Conservation (phyloP, 345 rosid species). For the Dipteronia sinensis region DNA sequence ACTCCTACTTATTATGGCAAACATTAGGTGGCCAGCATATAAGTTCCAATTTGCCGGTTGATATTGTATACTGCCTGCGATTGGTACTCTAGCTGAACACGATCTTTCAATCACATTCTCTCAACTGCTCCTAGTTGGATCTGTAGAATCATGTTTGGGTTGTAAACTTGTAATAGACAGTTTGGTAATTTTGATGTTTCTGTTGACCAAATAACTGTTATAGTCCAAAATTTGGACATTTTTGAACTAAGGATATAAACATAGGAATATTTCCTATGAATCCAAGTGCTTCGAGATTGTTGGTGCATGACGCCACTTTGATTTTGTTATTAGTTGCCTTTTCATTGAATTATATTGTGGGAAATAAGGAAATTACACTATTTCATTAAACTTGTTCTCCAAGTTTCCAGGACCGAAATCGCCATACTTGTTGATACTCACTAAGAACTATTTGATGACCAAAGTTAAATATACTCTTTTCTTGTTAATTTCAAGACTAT, state of each 20-base stretch:
- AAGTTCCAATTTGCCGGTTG: not conserved
- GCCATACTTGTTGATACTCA: constrained; percentile 28
- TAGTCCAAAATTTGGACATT: not conserved
- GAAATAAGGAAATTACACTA: constrained; percentile 11
- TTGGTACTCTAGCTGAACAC: not conserved
- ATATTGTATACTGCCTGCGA: not conserved
- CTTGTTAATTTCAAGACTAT: constrained; percentile 27
- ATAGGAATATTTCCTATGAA: not conserved
- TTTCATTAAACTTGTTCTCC: constrained; percentile 39
- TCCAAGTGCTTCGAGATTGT: not conserved
- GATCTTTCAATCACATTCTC: not conserved
- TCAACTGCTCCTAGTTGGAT: not conserved
- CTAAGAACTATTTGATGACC: constrained; percentile 25
- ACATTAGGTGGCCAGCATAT: not conserved
- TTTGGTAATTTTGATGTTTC: not conserved
- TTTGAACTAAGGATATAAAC: no score
- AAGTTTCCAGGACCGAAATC: constrained; percentile 31
- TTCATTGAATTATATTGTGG: not conserved
- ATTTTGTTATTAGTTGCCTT: not conserved
- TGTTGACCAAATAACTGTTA: not conserved
- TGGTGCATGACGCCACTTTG: not conserved
- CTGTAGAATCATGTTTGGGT: not conserved
- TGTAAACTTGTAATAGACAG: not conserved
- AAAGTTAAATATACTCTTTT: constrained; percentile 35
- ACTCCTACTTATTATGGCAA: not conserved